Conservation (phyloP, 805 yeast species). For the Wickerhamiella azymoides region DNA sequence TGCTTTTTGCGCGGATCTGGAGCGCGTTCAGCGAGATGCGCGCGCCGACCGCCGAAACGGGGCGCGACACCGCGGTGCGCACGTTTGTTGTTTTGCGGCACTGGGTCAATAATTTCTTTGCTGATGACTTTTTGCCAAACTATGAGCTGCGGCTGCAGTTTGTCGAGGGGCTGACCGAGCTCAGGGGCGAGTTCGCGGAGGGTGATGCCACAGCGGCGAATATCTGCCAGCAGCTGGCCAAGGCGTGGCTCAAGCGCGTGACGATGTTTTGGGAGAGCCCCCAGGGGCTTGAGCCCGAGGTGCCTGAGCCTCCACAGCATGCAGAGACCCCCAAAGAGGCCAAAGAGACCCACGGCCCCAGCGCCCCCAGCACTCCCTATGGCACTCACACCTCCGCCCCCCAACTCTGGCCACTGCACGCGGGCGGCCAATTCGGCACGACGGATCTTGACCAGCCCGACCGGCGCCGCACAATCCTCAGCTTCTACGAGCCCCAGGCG, state of each 20-base stretch:
- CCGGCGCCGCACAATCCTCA: constrained; percentile 16
- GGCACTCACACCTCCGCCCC: no score
- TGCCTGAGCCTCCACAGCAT: no score
- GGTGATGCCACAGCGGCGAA: constrained; percentile 20
- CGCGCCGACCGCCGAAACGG: constrained; percentile 31
- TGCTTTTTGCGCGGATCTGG: constrained; percentile 48
- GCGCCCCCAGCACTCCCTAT: no score
- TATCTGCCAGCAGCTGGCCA: constrained; percentile 34
- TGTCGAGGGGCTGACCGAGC: constrained; percentile 26
- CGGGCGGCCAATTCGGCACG: constrained; percentile 25
- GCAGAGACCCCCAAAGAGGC: no score
- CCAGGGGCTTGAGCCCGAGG: constrained; percentile 14
- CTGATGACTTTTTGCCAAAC: constrained; percentile 61
- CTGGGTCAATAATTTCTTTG: constrained; percentile 79
- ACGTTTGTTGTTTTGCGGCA: constrained; percentile 79
- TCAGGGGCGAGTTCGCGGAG: constrained; percentile 18
- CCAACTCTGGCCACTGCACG: constrained; percentile 16
- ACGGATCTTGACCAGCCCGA: constrained; percentile 1
- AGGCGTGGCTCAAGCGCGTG: constrained; percentile 34
- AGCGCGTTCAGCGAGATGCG: constrained; percentile 46
- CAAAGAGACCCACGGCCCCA: no score
- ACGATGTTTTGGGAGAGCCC: constrained; percentile 27
- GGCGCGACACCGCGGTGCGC: constrained; percentile 57
- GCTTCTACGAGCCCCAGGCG: constrained; percentile 11
- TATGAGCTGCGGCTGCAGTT: constrained; percentile 34